phyloP scores from a whole-genome alignment of 257 asterid species.

The Nicotiana attenuata region DNA sequence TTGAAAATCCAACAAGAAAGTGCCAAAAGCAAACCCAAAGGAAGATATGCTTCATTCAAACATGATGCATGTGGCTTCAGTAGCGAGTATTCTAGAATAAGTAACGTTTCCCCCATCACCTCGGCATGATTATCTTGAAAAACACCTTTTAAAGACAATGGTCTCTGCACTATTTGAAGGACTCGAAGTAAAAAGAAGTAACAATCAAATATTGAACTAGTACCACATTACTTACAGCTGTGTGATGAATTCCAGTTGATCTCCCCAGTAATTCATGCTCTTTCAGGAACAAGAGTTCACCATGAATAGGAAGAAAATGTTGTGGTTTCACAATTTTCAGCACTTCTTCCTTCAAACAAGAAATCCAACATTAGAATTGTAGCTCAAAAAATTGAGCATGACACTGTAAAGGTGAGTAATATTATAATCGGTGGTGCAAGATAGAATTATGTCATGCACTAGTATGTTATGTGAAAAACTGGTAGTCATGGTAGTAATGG shows the following conservation, averaged over 20 bases:
- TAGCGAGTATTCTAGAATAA: background rate
- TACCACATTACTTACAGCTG: constrained; percentile 53
- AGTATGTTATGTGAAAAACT: background rate
- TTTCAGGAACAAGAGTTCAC: constrained; percentile 91
- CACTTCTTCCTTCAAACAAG: constrained; percentile 66
- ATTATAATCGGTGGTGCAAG: background rate
- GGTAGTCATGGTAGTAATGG: background rate
- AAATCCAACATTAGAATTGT: background rate
- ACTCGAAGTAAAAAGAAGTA: background rate
- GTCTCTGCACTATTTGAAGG: background rate
- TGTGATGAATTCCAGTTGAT: constrained; percentile 94
- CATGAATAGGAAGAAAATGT: constrained; percentile 95
- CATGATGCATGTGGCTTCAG: background rate
- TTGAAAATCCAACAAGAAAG: background rate
- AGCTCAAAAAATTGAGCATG: background rate
- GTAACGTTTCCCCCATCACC: background rate
- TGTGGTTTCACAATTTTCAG: constrained; percentile 94
- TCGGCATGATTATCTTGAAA: background rate
- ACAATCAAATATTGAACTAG: background rate
- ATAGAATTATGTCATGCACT: constrained; percentile 1
- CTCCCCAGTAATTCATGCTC: constrained; percentile 93
- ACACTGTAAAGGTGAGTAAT: background rate
- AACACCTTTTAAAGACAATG: background rate
- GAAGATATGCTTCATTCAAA: background rate
- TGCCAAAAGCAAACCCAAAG: background rate